Base-by-base conservation (phyloP, 352 stramenopile genomes). In the Aphanomyces astaci region DNA sequence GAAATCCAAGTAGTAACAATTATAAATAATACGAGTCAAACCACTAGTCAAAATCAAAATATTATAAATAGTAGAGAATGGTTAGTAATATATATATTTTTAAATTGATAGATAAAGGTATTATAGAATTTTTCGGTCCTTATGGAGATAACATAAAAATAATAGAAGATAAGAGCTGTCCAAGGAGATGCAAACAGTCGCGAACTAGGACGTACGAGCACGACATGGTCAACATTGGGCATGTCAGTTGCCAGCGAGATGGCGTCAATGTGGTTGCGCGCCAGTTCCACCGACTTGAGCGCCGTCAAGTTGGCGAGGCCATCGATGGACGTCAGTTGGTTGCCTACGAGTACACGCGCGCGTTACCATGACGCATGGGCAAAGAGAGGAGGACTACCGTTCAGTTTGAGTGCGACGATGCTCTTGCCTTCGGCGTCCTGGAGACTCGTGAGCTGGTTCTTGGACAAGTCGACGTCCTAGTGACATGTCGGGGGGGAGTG, bases 381-480 rank as follows among this genome's bases (percentile, higher is more conserved):
- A n/a, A n/a, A n/a, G n/a, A n/a, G 27, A 79, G 71, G 3, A 89
- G 54, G 27, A 13, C 9, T 73, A 87, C 83, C 82, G 56, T 77
- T 88, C 54, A 87, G 76, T 52, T 86, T 87, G 39, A 92, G 73
- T 5, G 76, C 80, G 32, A 79, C 72, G 5, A 90, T 60, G 19
- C 74, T 84, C 5, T 56, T 56, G 40, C 76, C 86, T 45, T 83
- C 64, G 39, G 88, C 71, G 2, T 79, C 81, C 52, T 86, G 72
- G 0, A 92, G 70, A 2, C 73, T 76, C 31, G 72, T 31, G 54
- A 92, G 78, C 63, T 91, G 81, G 73, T 92, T 92, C 59, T 75
- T 73, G 27, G 82, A 90, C 22, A 91, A 25, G 59, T 90, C 80
- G 15, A 92, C 39, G 2, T 77, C 74, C 81, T 87, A 27, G 9